These are phyloP conservation scores for Coemansia sp. DNA, from an alignment of 192 early-diverging fungal species.

Conservation along the genomic window DNA sequence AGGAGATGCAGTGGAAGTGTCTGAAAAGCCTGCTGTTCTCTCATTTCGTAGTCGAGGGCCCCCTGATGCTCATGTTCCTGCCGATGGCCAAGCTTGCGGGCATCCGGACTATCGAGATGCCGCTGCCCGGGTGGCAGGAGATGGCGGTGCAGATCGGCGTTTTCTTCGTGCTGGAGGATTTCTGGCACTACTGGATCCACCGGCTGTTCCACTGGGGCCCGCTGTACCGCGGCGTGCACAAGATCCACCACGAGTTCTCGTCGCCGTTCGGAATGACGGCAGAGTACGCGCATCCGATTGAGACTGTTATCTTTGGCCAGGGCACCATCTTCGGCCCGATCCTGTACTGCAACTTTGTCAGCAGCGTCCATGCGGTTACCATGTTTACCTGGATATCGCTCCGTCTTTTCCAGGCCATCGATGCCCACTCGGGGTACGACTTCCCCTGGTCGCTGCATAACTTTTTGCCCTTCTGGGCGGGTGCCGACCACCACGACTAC, in stretches of 20 bases:
- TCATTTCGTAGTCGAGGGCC: conserved; percentile 82
- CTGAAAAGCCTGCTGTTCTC: conserved; percentile 67
- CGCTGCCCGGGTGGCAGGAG: conserved; percentile 75
- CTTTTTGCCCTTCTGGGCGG: conserved; percentile 86
- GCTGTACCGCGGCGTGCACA: conserved; percentile 91
- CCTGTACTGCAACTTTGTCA: conserved; percentile 64
- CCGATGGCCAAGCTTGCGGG: conserved; percentile 80
- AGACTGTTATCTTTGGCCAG: conserved; percentile 80
- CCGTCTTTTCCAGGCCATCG: conserved; percentile 79
- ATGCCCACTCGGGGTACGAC: conserved; percentile 92
- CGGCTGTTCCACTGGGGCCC: conserved; percentile 83
- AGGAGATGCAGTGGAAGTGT: conserved; percentile 72
- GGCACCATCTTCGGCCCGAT: conserved; percentile 83
- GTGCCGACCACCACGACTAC: conserved; percentile 91
- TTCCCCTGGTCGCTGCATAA: conserved; percentile 93
- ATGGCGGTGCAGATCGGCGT: conserved; percentile 66
- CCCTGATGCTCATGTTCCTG: conserved; percentile 87
- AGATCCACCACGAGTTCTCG: conserved; percentile 90
- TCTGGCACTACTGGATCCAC: conserved; percentile 92
- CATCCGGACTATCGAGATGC: conserved; percentile 78
- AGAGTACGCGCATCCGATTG: conserved; percentile 88
- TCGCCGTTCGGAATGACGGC: conserved; percentile 87
- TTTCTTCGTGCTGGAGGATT: conserved; percentile 86
- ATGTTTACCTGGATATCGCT: conserved; percentile 83
- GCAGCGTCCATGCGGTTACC: conserved; percentile 79